Evolutionary conservation across 495 filamentous ascomycete genomes (phyloP).

Genomic region (Zalerion maritima): DNA sequence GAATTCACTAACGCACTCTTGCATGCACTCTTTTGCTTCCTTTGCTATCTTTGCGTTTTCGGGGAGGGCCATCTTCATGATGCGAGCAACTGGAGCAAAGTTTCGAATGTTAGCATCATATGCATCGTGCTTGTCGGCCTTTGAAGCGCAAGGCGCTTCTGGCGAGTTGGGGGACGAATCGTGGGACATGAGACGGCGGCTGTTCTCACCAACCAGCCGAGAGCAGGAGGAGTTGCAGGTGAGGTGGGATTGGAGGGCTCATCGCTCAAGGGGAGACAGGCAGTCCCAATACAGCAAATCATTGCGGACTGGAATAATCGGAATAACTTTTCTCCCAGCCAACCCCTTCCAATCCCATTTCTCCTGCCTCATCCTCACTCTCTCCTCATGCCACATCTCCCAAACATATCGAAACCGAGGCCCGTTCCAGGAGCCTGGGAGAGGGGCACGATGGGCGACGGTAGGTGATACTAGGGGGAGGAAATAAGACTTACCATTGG

Average conservation of each 20-base stretch:
- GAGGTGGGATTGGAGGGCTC: too few species aligned
- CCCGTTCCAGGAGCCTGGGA: constrained; percentile 11
- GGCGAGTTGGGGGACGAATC: constrained; percentile 33
- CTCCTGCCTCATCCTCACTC: too few species aligned
- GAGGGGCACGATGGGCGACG: constrained; percentile 22
- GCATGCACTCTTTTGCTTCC: constrained; percentile 99
- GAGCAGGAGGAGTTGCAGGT: too few species aligned
- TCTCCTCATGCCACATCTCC: constrained; percentile 16
- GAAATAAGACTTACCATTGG: constrained; percentile 76
- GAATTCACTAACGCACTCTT: constrained; percentile 99
- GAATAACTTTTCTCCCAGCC: too few species aligned
- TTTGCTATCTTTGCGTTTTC: constrained; percentile 99
- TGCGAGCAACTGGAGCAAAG: constrained; percentile 88
- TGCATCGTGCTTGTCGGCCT: constrained; percentile 30
- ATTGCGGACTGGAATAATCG: too few species aligned
- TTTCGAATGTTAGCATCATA: constrained; percentile 81
- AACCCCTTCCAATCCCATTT: too few species aligned
- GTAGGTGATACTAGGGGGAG: constrained; percentile 43
- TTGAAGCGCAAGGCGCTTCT: constrained; percentile 30
- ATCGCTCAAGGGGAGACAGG: too few species aligned
- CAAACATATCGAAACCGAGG: constrained; percentile 18
- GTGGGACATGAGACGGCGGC: constrained; percentile 34
- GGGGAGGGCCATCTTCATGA: constrained; percentile 94
- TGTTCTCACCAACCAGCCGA: constrained; percentile 16
- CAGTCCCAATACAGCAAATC: too few species aligned